Evolutionary conservation across 2,329 filamentous ascomycete genomes (phyloP), one percentile per base, ranked within the genome.

Genomic region (Teratosphaeriaceae sp.): DNA sequence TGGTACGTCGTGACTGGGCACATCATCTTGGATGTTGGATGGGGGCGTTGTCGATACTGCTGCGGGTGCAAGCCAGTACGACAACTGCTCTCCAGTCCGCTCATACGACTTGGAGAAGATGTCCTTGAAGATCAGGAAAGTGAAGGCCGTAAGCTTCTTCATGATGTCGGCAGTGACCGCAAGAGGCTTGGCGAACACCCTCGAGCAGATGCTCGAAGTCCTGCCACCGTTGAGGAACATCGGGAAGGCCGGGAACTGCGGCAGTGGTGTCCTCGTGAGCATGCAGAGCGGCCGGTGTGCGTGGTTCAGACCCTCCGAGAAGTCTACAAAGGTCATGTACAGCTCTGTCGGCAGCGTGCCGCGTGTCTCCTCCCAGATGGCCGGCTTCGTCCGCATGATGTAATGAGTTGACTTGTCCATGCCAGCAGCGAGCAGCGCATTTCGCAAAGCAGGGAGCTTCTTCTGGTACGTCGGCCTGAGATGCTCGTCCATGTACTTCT

Each of bases 71-170:
- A 96, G 58, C 69, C 88, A 95, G 63, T 96, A 98, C 0, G 88
- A 83, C 60, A 95, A 75, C 21, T 82, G 79, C 1, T 72, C 64
- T 0, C 71, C 53, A 13, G 79, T 71, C 0, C 76, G 69, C 38
- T 85, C 79, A 55, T 87, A 98, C 2, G 74, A 72, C 62, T 98
- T 98, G 63, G 88, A 90, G 68, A 95, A 97, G 0, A 96, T 70
- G 53, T 97, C 88, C 13, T 78, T 68, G 62, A 94, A 96, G 0
- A 94, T 64, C 3, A 76, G 73, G 30, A 94, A 66, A 0, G 86
- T 95, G 59, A 92, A 94, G 0, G 62, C 64, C 1, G 79, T 80
- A n/a, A 97, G 60, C 1, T 68, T 61, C 1, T 74, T 63, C 0
- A 88, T 58, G 0, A 66, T 56, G 0, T 67, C 53, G 0, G 66